A percentile compares a stretch with the other conserved stretches of the same genome.
phyloP scores from a whole-genome alignment of 2,329 filamentous ascomycete genomes.

The Penicillium brasilianum region DNA sequence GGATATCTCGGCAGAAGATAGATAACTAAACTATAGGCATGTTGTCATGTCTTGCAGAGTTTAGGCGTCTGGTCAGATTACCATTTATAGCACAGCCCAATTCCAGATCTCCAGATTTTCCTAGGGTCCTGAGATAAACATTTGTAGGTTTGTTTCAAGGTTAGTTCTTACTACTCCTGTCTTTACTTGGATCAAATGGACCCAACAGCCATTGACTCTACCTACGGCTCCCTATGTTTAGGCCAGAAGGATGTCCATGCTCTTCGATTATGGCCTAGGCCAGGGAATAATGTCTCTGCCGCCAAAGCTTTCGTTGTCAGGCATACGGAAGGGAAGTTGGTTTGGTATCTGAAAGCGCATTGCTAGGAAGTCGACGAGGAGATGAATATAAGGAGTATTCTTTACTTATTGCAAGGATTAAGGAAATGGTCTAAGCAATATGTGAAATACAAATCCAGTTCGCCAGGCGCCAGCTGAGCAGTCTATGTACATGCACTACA shows the following conservation, averaged over 20 bases:
- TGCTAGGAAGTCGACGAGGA: neutral
- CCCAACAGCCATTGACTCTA: too few relatives aligned
- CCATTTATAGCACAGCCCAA: too few relatives aligned
- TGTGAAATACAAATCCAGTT: constrained; percentile 27
- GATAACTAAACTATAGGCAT: neutral
- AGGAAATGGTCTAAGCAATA: constrained; percentile 7
- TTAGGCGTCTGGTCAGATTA: neutral
- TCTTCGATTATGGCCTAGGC: too few relatives aligned
- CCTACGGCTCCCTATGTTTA: too few relatives aligned
- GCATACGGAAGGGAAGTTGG: neutral
- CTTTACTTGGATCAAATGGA: too few relatives aligned
- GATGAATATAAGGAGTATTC: neutral
- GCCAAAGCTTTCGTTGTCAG: too few relatives aligned
- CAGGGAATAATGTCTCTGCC: too few relatives aligned
- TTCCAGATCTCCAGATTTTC: too few relatives aligned
- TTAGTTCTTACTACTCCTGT: too few relatives aligned
- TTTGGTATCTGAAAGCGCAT: neutral
- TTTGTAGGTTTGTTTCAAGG: too few relatives aligned
- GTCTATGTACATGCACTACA: constrained; percentile 43
- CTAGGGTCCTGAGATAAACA: too few relatives aligned
- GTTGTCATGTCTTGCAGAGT: neutral
- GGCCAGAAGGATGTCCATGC: too few relatives aligned
- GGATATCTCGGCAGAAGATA: neutral
- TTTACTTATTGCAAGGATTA: neutral
- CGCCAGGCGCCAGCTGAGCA: constrained; percentile 40